Conservation (phyloP, 306 rosid genomes). For the Quercus mongolica region DNA sequence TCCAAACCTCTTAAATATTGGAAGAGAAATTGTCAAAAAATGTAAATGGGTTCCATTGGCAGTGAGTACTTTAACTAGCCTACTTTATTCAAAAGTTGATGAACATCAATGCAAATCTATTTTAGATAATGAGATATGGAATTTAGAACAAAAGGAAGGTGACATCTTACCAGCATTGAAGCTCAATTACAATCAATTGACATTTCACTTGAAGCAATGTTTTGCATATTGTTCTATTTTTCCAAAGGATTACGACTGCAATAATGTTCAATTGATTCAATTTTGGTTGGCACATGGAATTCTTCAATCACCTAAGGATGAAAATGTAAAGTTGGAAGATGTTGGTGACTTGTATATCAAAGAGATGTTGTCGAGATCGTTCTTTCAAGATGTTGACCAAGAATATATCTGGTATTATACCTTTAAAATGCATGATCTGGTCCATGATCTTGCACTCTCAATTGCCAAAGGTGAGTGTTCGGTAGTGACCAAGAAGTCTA, state of each 20-base stretch:
- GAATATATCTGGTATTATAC: not conserved
- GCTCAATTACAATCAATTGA: slow-evolving; percentile 20
- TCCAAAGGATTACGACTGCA: not conserved
- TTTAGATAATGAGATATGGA: slow-evolving; percentile 23
- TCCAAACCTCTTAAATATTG: too few relatives aligned
- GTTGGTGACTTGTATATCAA: not conserved
- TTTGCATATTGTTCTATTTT: slow-evolving; percentile 11
- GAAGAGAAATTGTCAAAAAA: too few relatives aligned
- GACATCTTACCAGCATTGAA: slow-evolving; percentile 12
- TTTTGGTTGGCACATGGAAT: slow-evolving; percentile 30
- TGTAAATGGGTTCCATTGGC: too few relatives aligned
- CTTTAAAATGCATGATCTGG: slow-evolving; percentile 20
- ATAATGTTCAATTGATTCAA: not conserved
- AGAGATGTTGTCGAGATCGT: not conserved
- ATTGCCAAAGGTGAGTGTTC: too few relatives aligned
- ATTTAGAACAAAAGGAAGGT: not conserved
- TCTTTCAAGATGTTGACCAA: too few relatives aligned
- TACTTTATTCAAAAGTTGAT: not conserved
- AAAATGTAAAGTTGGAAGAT: not conserved
- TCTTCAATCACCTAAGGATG: not conserved
- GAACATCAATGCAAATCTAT: not conserved
- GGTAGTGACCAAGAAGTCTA: too few relatives aligned
- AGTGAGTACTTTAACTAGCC: too few relatives aligned
- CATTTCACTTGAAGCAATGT: slow-evolving; percentile 13
- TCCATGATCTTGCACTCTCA: too few relatives aligned